Evolutionary conservation across 108 stramenopile genomes (phyloP).

Genomic region (Thalassiosira profunda): DNA sequence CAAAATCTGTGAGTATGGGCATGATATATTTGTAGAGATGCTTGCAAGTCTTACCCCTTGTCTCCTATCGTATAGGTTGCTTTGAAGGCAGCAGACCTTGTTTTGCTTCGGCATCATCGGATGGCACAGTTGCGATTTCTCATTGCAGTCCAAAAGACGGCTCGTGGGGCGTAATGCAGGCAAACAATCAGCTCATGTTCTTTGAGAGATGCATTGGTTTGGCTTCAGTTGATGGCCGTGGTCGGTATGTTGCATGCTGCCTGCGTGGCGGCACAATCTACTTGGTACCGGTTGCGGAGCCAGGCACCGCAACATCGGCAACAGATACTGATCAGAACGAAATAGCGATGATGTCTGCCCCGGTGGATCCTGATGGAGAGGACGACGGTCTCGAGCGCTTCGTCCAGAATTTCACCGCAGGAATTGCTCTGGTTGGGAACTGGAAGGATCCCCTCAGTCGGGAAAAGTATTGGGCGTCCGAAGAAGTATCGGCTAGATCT

Average conservation of each 20-base stretch:
- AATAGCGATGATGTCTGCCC: constrained; percentile 27
- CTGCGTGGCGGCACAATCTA: constrained; percentile 70
- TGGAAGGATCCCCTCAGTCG: constrained; percentile 10
- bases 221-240: constrained; percentile 6
- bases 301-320: neutral
- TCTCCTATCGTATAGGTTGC: constrained; percentile 10
- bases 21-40: neutral
- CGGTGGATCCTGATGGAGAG: constrained; percentile 53
- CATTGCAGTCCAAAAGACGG: constrained; percentile 22
- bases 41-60: neutral
- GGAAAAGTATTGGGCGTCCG: neutral
- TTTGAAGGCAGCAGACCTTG: constrained; percentile 27
- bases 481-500: too few relatives aligned
- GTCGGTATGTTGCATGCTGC: constrained; percentile 59
- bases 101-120: constrained; percentile 40
- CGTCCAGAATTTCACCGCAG: constrained; percentile 66
- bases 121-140: constrained; percentile 45
- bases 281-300: constrained; percentile 44
- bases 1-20: constrained; percentile 30
- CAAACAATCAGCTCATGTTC: constrained; percentile 34
- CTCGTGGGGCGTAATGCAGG: constrained; percentile 33
- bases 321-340: neutral
- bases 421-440: constrained; percentile 14
- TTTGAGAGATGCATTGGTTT: constrained; percentile 37
- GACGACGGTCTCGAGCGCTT: constrained; percentile 41